Percentiles rank a stretch among this genome's conserved stretches.
Conservation (phyloP, 1,284 basidiomycete genomes). For the Farysia itapuensis region DNA sequence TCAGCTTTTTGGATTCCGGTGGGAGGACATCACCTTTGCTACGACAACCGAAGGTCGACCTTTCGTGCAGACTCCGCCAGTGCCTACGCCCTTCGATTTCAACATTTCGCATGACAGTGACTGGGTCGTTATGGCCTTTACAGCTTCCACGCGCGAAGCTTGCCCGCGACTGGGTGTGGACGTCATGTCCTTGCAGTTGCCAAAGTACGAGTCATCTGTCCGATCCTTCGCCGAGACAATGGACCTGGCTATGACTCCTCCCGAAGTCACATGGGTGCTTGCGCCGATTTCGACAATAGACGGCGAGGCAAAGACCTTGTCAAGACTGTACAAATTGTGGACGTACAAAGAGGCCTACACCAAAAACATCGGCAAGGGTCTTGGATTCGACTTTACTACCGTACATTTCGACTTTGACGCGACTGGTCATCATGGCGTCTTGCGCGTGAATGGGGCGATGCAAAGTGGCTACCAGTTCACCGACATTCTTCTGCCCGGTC, state of each 20-base stretch:
- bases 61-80: conserved; percentile 4
- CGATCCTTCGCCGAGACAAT: conserved; percentile 47
- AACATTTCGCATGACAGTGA: conserved; percentile 55
- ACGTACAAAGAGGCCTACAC: conserved; percentile 58
- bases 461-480: conserved; percentile 14
- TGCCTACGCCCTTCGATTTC: conserved; percentile 24
- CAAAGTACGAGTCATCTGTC: conserved; percentile 37
- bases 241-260: conserved; percentile 43
- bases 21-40: conserved; percentile 4
- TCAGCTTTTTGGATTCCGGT: conserved; percentile 2
- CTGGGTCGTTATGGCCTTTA: conserved; percentile 53
- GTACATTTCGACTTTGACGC: conserved; percentile 34
- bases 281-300: not conserved
- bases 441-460: conserved; percentile 6
- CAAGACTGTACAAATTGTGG: conserved; percentile 46
- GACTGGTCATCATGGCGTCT: not conserved
- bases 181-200: conserved; percentile 50
- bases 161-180: conserved; percentile 39
- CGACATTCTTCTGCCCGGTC: conserved; percentile 19
- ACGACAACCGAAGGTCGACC: conserved; percentile 28
- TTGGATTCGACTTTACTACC: conserved; percentile 51
- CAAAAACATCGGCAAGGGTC: conserved; percentile 48
- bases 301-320: conserved; percentile 9
- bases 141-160: not conserved
- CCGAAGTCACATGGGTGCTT: conserved; percentile 39